These are phyloP conservation scores for Aspergillus felis DNA, from an alignment of 2,329 filamentous ascomycete species.

Conservation along the genomic window DNA sequence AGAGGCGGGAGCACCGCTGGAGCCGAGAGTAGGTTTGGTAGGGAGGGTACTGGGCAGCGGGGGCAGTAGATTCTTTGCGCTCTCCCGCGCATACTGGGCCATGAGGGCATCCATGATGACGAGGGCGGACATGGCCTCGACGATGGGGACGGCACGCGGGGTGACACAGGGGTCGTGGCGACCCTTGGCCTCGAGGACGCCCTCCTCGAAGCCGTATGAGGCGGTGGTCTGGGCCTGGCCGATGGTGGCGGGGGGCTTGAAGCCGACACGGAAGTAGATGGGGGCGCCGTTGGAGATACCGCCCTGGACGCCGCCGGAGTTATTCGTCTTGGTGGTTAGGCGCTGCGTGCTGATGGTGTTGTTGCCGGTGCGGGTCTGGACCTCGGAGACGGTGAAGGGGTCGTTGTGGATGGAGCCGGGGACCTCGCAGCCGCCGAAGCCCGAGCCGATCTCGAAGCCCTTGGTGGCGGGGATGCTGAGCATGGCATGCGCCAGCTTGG, in stretches of 20 bases:
- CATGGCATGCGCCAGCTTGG: constrained; percentile 87
- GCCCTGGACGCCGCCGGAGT: constrained; percentile 91
- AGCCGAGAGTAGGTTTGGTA: constrained; percentile 25
- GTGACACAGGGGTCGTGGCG: constrained; percentile 93
- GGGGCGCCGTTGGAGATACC: constrained; percentile 90
- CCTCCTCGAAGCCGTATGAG: constrained; percentile 71
- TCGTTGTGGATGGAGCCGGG: constrained; percentile 92
- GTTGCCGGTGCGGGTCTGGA: constrained; percentile 13
- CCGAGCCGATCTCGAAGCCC: constrained; percentile 91
- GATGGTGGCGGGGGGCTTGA: constrained; percentile 95
- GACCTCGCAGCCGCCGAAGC: constrained; percentile 81
- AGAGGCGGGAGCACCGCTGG: neutral
- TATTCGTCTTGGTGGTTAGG: constrained; percentile 86
- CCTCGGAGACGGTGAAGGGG: constrained; percentile 62
- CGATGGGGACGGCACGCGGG: constrained; percentile 68
- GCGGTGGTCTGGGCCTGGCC: constrained; percentile 81
- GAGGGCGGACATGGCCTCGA: constrained; percentile 83
- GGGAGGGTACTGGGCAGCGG: constrained; percentile 35
- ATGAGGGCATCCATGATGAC: constrained; percentile 83
- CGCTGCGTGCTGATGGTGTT: constrained; percentile 43
- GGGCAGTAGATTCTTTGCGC: constrained; percentile 45
- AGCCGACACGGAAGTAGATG: constrained; percentile 91
- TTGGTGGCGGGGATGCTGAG: constrained; percentile 92
- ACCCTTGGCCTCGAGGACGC: constrained; percentile 83
- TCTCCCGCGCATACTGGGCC: constrained; percentile 67